Evolutionary conservation across 441 rosid genomes (phyloP).

Genomic region (Corymbia citriodora): DNA sequence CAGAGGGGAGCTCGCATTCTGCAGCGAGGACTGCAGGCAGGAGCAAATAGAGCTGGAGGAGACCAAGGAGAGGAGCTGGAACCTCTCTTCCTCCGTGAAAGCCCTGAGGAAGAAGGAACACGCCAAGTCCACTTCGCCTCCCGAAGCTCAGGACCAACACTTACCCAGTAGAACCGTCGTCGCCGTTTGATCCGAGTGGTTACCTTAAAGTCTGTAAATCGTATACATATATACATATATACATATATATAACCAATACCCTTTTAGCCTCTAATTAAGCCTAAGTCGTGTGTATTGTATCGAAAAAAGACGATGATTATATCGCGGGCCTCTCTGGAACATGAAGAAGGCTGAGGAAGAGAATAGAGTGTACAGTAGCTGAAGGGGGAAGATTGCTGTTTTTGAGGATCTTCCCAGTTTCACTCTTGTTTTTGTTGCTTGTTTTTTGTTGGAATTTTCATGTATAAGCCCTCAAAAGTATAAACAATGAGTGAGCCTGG

Average conservation of each 20-base stretch:
- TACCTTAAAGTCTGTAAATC: neutral
- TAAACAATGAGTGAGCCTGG: neutral
- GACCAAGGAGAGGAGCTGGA: slow-evolving; percentile 5
- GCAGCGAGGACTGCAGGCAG: slow-evolving; percentile 11
- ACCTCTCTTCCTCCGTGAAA: slow-evolving; percentile 4
- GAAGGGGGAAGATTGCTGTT: neutral
- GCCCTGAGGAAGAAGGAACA: slow-evolving; percentile 5
- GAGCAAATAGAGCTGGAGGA: slow-evolving; percentile 15
- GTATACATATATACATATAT: neutral
- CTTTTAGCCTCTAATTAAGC: neutral
- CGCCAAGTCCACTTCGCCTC: neutral
- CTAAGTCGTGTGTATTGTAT: neutral
- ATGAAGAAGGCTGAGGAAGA: neutral
- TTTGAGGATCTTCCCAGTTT: neutral
- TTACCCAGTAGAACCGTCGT: slow-evolving; percentile 2
- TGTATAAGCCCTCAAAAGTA: neutral
- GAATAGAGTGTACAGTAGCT: neutral
- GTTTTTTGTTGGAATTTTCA: neutral
- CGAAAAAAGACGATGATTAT: neutral
- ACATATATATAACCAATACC: neutral
- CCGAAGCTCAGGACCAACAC: neutral
- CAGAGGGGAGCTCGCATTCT: slow-evolving; percentile 13
- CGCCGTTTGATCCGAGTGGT: slow-evolving; percentile 4
- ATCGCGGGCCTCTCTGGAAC: neutral
- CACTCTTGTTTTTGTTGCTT: neutral